These are phyloP conservation scores for Candida odintsovae DNA, from an alignment of 805 yeast species.

Conservation along the genomic window DNA sequence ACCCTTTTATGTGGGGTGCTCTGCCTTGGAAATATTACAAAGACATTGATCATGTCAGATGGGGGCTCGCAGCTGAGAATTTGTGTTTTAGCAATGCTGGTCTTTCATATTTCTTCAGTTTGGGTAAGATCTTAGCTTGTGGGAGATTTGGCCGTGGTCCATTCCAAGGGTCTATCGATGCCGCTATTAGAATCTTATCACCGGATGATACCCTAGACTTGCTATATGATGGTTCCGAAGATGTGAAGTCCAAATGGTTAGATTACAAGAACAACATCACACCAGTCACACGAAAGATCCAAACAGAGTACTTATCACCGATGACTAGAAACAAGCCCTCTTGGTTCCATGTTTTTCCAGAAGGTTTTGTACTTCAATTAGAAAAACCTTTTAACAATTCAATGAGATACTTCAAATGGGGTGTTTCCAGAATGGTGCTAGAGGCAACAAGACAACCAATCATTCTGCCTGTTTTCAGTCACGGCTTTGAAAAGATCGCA, in stretches of 20 bases:
- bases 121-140: slow-evolving; percentile 86
- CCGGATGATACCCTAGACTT: slow-evolving; percentile 61
- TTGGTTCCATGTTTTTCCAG: slow-evolving; percentile 96
- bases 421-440: slow-evolving; percentile 74
- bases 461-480: slow-evolving; percentile 77
- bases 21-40: slow-evolving; percentile 66
- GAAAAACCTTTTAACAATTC: slow-evolving; percentile 76
- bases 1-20: slow-evolving; percentile 85
- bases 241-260: slow-evolving; percentile 13
- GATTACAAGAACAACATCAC: slow-evolving; percentile 5
- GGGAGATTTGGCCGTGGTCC: slow-evolving; percentile 90
- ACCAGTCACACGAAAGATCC: slow-evolving; percentile 11
- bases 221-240: slow-evolving; percentile 28
- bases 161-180: slow-evolving; percentile 85
- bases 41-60: slow-evolving; percentile 64
- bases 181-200: slow-evolving; percentile 70
- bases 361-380: slow-evolving; percentile 85
- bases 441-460: slow-evolving; percentile 84
- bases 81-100: slow-evolving; percentile 65
- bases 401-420: slow-evolving; percentile 96
- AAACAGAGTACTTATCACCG: slow-evolving; percentile 41
- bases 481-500: slow-evolving; percentile 81
- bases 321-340: slow-evolving; percentile 59
- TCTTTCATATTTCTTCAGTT: slow-evolving; percentile 59
- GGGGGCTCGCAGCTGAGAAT: slow-evolving; percentile 94